Evolutionary conservation across 1,139 yeast genomes (phyloP), one percentile per base, ranked within the genome.

Genomic region (Lodderomyces theae): DNA sequence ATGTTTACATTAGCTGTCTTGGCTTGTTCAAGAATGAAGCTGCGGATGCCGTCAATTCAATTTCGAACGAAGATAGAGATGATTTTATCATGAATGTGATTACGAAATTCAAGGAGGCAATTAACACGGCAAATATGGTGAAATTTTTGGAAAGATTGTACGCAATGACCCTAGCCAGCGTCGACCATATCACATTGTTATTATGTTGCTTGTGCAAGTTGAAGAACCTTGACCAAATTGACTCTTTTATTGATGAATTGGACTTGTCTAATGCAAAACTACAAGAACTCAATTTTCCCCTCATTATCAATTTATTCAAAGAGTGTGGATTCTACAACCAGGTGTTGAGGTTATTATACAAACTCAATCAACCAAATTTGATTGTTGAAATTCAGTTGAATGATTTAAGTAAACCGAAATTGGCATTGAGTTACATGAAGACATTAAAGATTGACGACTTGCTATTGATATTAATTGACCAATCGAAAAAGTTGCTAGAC

Each of bases 171-270:
- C 52, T 75, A 11, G 82, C 96, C 0, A 77, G 78, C 29, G 74
- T 78, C 35, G 95, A 89, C 56, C 97, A 92, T 58, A 75, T 89
- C 2, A 89, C 97, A 0, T 63, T 92, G 23, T 66, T 92, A 29
- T 64, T 92, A 26, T 86, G 95, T 48, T 83, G 95, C 39, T 83
- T 86, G 52, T 87, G 96, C 49, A 90, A 90, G 57, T 64, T 88
- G 48, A 85, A 83, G 48, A 74, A 77, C 51, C 71, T 69, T 1
- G 76, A 72, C 1, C 82, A 82, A 42, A 65, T 92, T 28, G 74
- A 75, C 37, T 51, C 59, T 3, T 89, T 88, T 53, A 75, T 89
- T 25, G 66, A 70, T 2, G 69, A 71, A 5, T 50, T 71, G 25
- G 56, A 69, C 39, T 51, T 68, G 30, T 49, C 50, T 16, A 45